Percentiles rank a stretch among this genome's conserved stretches.
These are phyloP conservation scores for Oryza brachyantha DNA, from an alignment of 176 grass and related monocot species.

Conservation along the genomic window DNA sequence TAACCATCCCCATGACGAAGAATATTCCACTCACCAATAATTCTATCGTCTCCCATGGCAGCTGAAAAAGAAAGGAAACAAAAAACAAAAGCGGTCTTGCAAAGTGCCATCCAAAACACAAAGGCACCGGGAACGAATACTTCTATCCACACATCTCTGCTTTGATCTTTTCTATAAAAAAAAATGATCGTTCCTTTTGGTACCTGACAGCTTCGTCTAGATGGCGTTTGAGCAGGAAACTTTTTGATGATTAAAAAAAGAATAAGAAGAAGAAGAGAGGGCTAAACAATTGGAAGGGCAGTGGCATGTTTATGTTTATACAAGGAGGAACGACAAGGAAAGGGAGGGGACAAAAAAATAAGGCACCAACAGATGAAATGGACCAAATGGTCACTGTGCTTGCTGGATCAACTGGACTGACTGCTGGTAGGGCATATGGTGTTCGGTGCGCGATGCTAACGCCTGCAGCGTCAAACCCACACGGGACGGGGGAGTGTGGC, in stretches of 20 bases:
- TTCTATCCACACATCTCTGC: conserved; percentile 32
- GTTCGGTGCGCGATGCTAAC: not conserved
- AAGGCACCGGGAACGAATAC: not conserved
- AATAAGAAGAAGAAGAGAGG: not conserved
- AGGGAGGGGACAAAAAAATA: no score
- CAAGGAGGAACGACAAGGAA: not conserved
- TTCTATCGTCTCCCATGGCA: not conserved
- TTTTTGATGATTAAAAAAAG: not conserved
- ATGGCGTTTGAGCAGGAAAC: not conserved
- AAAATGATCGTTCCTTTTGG: conserved; percentile 12
- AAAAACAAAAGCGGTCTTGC: not conserved
- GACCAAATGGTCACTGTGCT: not conserved
- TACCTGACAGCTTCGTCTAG: conserved; percentile 31
- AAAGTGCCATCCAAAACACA: conserved; percentile 8
- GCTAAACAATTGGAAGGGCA: not conserved
- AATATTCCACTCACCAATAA: conserved; percentile 49
- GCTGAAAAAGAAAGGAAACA: not conserved
- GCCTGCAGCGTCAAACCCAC: not conserved
- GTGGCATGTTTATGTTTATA: not conserved
- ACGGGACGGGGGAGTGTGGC: not conserved
- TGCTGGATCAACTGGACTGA: not conserved
- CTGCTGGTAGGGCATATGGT: not conserved
- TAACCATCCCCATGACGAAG: conserved; percentile 21
- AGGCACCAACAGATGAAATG: not conserved
- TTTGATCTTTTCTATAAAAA: not conserved